phyloP scores from a whole-genome alignment of 108 stramenopile species.

The Halocafeteria seosinensis region DNA sequence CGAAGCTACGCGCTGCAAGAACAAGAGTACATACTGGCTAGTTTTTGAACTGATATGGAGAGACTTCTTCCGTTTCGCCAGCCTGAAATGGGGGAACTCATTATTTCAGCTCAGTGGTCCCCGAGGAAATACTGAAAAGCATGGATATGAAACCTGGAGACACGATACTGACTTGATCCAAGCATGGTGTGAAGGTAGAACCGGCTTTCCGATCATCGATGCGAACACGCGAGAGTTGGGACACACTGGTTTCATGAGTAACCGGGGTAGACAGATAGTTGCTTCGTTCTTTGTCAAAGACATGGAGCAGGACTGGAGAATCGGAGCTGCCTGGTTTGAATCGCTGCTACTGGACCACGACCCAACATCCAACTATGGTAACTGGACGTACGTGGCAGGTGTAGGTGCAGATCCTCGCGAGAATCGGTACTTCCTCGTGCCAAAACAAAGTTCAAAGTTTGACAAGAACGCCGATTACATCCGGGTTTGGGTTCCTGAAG shows the following conservation, averaged over 20 bases:
- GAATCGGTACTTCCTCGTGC: slow-evolving; percentile 73
- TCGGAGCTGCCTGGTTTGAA: slow-evolving; percentile 83
- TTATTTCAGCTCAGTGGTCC: slow-evolving; percentile 64
- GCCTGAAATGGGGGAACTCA: slow-evolving; percentile 56
- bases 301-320: slow-evolving; percentile 79
- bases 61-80: slow-evolving; percentile 83
- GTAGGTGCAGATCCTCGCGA: slow-evolving; percentile 65
- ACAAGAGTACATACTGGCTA: slow-evolving; percentile 90
- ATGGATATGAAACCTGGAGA: slow-evolving; percentile 9
- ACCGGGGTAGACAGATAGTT: slow-evolving; percentile 86
- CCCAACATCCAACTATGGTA: slow-evolving; percentile 77
- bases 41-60: slow-evolving; percentile 83
- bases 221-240: slow-evolving; percentile 93
- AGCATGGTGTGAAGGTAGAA: slow-evolving; percentile 59
- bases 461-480: slow-evolving; percentile 81
- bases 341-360: slow-evolving; percentile 72
- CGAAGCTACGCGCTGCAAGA: slow-evolving; percentile 55
- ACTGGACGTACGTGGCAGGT: slow-evolving; percentile 71
- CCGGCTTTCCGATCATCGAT: slow-evolving; percentile 79
- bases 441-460: slow-evolving; percentile 82
- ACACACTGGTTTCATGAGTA: slow-evolving; percentile 87
- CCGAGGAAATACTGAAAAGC: slow-evolving; percentile 8
- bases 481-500: slow-evolving; percentile 77
- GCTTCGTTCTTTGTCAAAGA: slow-evolving; percentile 74
- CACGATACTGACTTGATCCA: slow-evolving; percentile 23